A percentile compares a stretch with the other conserved stretches of the same genome.
Evolutionary conservation across 2,329 filamentous ascomycete species (phyloP).

Genomic region (Cladosporium cucumerinum): DNA sequence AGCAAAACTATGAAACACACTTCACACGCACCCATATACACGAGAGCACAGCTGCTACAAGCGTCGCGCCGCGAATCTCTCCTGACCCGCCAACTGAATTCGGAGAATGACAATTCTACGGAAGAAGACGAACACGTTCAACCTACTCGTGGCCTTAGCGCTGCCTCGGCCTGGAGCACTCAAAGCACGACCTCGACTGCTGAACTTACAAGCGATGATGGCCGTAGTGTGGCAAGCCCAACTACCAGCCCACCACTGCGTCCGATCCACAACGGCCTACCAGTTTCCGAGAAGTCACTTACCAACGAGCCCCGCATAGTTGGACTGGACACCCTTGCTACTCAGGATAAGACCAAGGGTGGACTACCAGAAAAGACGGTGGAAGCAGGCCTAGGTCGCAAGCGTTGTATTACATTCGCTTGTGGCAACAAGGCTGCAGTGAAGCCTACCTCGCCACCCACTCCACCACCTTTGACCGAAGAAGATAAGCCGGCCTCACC

Average conservation of each 20-base stretch:
- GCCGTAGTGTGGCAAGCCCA: constrained; percentile 73
- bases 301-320: constrained; percentile 10
- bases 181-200: constrained; percentile 78
- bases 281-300: constrained; percentile 37
- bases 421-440: constrained; percentile 70
- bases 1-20: constrained; percentile 26
- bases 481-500: constrained; percentile 32
- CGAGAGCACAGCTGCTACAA: constrained; percentile 47
- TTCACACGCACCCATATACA: constrained; percentile 35
- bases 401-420: constrained; percentile 89
- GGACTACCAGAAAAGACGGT: constrained; percentile 52
- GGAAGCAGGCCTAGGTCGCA: constrained; percentile 66
- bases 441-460: constrained; percentile 18
- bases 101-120: constrained; percentile 45
- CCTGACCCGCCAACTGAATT: constrained; percentile 77
- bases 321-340: constrained; percentile 25
- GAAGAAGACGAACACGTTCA: constrained; percentile 29
- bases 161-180: constrained; percentile 72
- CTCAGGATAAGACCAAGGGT: constrained; percentile 29
- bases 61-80: constrained; percentile 70
- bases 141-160: constrained; percentile 44
- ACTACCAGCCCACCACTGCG: constrained; percentile 79
- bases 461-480: constrained; percentile 7
- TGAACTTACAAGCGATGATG: constrained; percentile 89
- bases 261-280: constrained; percentile 42